Conservation (phyloP, 805 yeast genomes). For the Debaryomyces maramus region DNA sequence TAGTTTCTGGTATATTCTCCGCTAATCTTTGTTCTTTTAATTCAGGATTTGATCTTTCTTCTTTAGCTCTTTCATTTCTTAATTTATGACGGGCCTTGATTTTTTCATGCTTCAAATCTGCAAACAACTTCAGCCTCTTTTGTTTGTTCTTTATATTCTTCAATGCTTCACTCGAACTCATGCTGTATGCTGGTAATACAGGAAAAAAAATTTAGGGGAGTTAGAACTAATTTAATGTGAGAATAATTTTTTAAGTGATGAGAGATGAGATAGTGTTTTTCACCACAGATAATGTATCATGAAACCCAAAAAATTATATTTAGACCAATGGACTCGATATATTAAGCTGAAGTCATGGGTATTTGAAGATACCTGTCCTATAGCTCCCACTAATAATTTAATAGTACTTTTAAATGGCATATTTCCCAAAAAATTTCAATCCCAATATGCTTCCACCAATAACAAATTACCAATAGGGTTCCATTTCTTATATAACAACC, state of each 20-base stretch:
- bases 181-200: conserved; percentile 6
- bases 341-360: conserved; percentile 19
- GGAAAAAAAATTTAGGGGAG: conserved; percentile 1
- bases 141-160: conserved; percentile 69
- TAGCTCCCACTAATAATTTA: conserved; percentile 21
- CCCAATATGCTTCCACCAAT: background rate
- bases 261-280: conserved; percentile 3
- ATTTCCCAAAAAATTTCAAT: conserved; percentile 6
- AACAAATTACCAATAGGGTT: conserved; percentile 47
- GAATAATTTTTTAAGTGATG: conserved; percentile 1
- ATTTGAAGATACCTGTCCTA: conserved; percentile 20
- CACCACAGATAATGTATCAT: background rate
- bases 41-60: conserved; percentile 81
- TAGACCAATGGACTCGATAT: conserved; percentile 19
- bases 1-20: conserved; percentile 76
- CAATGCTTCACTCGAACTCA: conserved; percentile 30
- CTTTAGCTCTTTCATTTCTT: conserved; percentile 82
- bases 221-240: background rate
- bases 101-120: conserved; percentile 69
- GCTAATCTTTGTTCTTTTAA: conserved; percentile 75
- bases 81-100: conserved; percentile 74
- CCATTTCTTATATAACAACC: conserved; percentile 69
- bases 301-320: background rate
- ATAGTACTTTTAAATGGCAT: conserved; percentile 14
- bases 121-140: conserved; percentile 75